Evolutionary conservation across 2,329 filamentous ascomycete species (phyloP), one percentile per base, ranked within the genome.

Genomic region (Aspergillus brasiliensis): DNA sequence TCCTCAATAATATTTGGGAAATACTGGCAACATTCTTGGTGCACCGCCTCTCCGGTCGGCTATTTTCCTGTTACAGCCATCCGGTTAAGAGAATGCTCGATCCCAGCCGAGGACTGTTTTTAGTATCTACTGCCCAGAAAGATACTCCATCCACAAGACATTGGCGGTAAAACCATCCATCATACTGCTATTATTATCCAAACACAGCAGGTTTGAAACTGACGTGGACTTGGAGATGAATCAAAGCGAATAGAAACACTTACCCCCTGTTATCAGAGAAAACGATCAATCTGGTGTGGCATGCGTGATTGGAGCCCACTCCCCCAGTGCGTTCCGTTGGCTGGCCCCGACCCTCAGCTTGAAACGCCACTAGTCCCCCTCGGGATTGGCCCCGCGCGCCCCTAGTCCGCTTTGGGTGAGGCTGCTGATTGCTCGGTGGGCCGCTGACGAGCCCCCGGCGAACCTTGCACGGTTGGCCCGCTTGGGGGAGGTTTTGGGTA

Each of bases 321-420:
- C 57, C 49, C 51, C 46, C 55, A 55, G 37, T 59, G 46, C 48
- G 49, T 59, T 61, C 56, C 52, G 56, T 54, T 63, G 54, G 58
- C 31, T 53, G 61, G 53, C 56, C 31, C 62, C 49, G 55, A 42
- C 58, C 62, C 52, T 64, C 55, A 62, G 63, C 55, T 37, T 67
- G 65, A 66, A 66, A 67, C 65, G 52, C n/a, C 34, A 40, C 58
- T 62, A 65, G 40, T 46, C 63, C 59, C 11, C 13, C 63, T 47
- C 54, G 25, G 48, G 31, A 42, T 46, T 17, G 56, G 57, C 49
- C 58, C 62, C 54, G 59, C 62, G 48, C 51, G 42, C 40, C 42
- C 47, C 51, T 58, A 34, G 27, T 15, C 62, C 34, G 3, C 25
- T 58, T 58, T 17, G 27, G 44, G 53, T 46, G 54, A 56, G 51